These are phyloP conservation scores for Nemania serpens DNA, from an alignment of 2,329 filamentous ascomycete genomes.

Conservation along the genomic window DNA sequence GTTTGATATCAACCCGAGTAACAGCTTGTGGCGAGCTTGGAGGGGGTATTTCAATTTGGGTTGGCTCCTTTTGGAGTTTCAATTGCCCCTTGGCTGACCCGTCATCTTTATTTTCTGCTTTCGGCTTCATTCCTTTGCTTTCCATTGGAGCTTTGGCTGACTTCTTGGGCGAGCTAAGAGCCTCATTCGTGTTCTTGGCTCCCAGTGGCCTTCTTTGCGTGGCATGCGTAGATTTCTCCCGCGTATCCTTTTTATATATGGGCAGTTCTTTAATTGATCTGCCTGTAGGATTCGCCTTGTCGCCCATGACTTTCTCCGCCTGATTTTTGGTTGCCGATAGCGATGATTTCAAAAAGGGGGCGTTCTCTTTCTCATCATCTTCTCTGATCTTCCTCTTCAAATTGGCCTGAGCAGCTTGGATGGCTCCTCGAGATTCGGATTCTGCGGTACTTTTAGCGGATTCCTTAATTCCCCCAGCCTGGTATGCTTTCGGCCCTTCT, in stretches of 20 bases:
- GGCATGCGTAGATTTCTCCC: slow-evolving; percentile 37
- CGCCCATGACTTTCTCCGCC: slow-evolving; percentile 31
- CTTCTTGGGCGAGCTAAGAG: slow-evolving; percentile 64
- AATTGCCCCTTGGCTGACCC: slow-evolving; percentile 22
- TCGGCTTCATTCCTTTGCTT: slow-evolving; percentile 48
- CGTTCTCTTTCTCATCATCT: slow-evolving; percentile 57
- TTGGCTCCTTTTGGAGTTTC: slow-evolving; percentile 33
- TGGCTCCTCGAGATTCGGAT: slow-evolving; percentile 22
- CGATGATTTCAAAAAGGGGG: slow-evolving; percentile 41
- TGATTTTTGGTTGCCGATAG: slow-evolving; percentile 40
- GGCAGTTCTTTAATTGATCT: slow-evolving; percentile 55
- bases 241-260: slow-evolving; percentile 48
- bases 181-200: slow-evolving; percentile 64
- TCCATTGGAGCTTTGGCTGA: slow-evolving; percentile 39
- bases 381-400: slow-evolving; percentile 63
- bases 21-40: slow-evolving; percentile 26
- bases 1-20: slow-evolving; percentile 36
- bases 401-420: slow-evolving; percentile 49
- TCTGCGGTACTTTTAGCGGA: slow-evolving; percentile 2
- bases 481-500: slow-evolving; percentile 1
- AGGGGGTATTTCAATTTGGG: slow-evolving; percentile 40
- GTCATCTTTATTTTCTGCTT: slow-evolving; percentile 42
- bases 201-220: slow-evolving; percentile 54
- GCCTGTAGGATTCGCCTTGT: slow-evolving; percentile 37
- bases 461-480: slow-evolving; percentile 5